Conservation (phyloP, 768 basidiomycete species). For the Galerina sulciceps region DNA sequence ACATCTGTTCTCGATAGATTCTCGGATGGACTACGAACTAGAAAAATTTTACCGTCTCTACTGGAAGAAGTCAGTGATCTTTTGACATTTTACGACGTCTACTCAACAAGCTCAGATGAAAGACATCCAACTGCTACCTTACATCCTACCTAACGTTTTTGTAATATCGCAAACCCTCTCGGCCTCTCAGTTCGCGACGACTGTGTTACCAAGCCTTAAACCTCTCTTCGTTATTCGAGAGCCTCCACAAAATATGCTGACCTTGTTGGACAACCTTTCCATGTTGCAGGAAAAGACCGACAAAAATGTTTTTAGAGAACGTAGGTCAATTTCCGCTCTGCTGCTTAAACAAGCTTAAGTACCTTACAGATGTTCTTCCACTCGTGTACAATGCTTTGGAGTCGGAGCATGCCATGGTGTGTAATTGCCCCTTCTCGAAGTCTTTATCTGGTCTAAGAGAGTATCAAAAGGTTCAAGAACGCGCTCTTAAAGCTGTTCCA, state of each 20-base stretch:
- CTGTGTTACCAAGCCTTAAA: slow-evolving; percentile 86
- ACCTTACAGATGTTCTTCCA: slow-evolving; percentile 82
- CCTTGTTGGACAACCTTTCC: slow-evolving; percentile 85
- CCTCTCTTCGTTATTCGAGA: slow-evolving; percentile 91
- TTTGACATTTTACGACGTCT: not conserved
- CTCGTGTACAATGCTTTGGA: slow-evolving; percentile 96
- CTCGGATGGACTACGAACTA: slow-evolving; percentile 80
- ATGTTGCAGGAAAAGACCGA: slow-evolving; percentile 91
- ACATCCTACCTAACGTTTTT: slow-evolving; percentile 96
- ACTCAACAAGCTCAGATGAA: slow-evolving; percentile 67
- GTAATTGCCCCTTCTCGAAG: slow-evolving; percentile 19
- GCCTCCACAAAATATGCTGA: slow-evolving; percentile 97
- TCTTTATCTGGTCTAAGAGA: not conserved
- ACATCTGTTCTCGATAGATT: slow-evolving; percentile 81
- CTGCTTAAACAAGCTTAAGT: not conserved
- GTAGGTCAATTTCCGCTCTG: slow-evolving; percentile 50
- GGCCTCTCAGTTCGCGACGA: slow-evolving; percentile 76
- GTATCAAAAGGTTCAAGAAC: slow-evolving; percentile 79
- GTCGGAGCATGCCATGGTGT: slow-evolving; percentile 86
- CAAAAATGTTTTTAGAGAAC: slow-evolving; percentile 84
- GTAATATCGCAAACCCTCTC: slow-evolving; percentile 80
- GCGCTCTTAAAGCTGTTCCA: slow-evolving; percentile 83
- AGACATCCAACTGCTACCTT: slow-evolving; percentile 90
- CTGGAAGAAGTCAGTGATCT: slow-evolving; percentile 78
- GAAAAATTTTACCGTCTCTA: slow-evolving; percentile 91